Base-by-base conservation (phyloP, 805 yeast genomes). In the Myxozyma neotropica region DNA sequence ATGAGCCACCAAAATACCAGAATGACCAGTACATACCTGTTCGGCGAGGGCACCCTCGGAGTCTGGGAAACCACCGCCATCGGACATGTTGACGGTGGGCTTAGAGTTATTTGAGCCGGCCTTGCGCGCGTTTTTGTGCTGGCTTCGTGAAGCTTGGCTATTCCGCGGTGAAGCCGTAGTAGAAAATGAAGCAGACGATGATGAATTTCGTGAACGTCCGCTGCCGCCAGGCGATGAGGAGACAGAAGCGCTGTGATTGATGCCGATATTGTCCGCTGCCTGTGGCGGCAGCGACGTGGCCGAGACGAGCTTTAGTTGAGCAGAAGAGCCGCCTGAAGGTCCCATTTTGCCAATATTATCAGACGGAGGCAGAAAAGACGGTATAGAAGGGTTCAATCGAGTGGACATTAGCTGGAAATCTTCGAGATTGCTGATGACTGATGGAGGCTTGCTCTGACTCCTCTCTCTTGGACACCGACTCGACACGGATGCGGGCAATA, bases 371-470 rank as follows among this genome's bases (percentile, higher is more conserved):
- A 36, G 31, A 42, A 61, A 59, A 19, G 64, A 23, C 6, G 63
- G 60, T 4, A 52, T 58, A 12, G 45, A 17, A 27, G 65, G 64
- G 33, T 59, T 61, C 39, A 61, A 61, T 24, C 61, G 56, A 23
- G 57, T 27, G 12, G 64, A 61, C 65, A 61, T 59, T 8, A 38
- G 43, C 21, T 13, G 21, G 17, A 8, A 19, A n/a, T 15, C 43
- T 19, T 13, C 43, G 43, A 38, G 23, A n/a, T 38, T 4, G 21
- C 2, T n/a, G 43, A 38, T 38, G 43, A 19, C 43, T 15, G n/a
- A 38, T 19, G 21, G 23, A 38, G 21, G 21, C 21, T 38, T 13
- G 33, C 21, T 38, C 23, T 38, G 43, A 38, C 43, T 38, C 43
- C 17, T n/a, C 43, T n/a, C 43, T 38, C 33, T 29, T 10, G 33